These are phyloP conservation scores for Boletus pseudo-olivaceus DNA, from an alignment of 768 basidiomycete species.

Conservation along the genomic window DNA sequence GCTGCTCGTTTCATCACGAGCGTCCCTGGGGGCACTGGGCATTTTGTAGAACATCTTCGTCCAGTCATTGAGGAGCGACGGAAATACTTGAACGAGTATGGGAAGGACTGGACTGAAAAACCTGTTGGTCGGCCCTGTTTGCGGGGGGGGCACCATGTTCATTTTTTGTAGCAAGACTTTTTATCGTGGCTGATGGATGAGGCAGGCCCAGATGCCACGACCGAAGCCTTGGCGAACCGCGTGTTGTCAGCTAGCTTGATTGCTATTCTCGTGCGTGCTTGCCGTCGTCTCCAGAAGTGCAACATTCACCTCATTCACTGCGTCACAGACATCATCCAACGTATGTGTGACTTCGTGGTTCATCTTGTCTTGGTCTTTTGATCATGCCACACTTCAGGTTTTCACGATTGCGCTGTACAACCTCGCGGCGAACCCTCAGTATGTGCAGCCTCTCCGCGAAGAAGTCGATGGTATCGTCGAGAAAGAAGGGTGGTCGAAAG, in stretches of 20 bases:
- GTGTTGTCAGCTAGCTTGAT: constrained; percentile 10
- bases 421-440: neutral
- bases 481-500: neutral
- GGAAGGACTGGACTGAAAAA: constrained; percentile 28
- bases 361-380: neutral
- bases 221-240: constrained; percentile 9
- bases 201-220: neutral
- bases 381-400: neutral
- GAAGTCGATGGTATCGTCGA: constrained; percentile 30
- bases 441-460: constrained; percentile 27
- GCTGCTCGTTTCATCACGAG: constrained; percentile 13
- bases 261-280: constrained; percentile 20
- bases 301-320: neutral
- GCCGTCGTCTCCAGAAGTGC: neutral
- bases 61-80: constrained; percentile 33
- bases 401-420: neutral
- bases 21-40: neutral
- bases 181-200: constrained; percentile 13
- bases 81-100: constrained; percentile 19
- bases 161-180: constrained; percentile 26
- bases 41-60: constrained; percentile 14
- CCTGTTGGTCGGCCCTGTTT: constrained; percentile 25
- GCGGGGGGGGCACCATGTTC: neutral
- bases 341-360: neutral
- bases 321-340: neutral